Conservation (phyloP, 2,329 filamentous ascomycete species). For the Aspergillus oerlinghausenensis region DNA sequence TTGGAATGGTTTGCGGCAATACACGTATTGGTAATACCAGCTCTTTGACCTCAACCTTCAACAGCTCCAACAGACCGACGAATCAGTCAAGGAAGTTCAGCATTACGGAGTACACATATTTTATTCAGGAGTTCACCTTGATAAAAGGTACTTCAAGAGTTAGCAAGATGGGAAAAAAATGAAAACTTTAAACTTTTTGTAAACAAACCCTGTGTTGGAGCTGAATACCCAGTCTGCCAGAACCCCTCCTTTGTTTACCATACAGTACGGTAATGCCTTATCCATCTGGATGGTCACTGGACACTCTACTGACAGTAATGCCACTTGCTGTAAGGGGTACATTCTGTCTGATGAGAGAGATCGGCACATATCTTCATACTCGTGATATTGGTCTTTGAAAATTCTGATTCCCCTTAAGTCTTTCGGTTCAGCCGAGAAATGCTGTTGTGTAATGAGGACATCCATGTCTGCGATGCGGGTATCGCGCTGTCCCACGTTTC, state of each 20-base stretch:
- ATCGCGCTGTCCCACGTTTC: constrained; percentile 17
- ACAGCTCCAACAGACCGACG: background rate
- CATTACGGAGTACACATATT: background rate
- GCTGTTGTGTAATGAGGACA: background rate
- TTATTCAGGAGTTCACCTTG: background rate
- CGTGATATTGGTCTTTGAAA: background rate
- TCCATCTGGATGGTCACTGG: background rate
- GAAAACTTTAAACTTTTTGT: background rate
- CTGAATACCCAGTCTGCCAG: background rate
- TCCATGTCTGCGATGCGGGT: constrained; percentile 9
- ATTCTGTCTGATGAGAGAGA: background rate
- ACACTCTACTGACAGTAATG: background rate
- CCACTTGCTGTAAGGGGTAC: background rate
- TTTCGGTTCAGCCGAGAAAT: background rate
- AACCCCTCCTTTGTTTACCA: constrained; percentile 4
- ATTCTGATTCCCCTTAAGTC: background rate
- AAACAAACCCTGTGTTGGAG: background rate
- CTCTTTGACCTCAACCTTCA: background rate
- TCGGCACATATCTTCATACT: background rate
- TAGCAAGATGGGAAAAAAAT: background rate
- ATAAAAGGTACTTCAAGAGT: background rate
- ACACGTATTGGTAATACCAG: background rate
- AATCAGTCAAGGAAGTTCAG: background rate
- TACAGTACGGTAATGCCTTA: background rate
- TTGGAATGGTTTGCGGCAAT: background rate